A percentile compares a stretch with the other conserved stretches of the same genome.
phyloP scores from a whole-genome alignment of 495 filamentous ascomycete genomes.

The Haplographium delicatum region DNA sequence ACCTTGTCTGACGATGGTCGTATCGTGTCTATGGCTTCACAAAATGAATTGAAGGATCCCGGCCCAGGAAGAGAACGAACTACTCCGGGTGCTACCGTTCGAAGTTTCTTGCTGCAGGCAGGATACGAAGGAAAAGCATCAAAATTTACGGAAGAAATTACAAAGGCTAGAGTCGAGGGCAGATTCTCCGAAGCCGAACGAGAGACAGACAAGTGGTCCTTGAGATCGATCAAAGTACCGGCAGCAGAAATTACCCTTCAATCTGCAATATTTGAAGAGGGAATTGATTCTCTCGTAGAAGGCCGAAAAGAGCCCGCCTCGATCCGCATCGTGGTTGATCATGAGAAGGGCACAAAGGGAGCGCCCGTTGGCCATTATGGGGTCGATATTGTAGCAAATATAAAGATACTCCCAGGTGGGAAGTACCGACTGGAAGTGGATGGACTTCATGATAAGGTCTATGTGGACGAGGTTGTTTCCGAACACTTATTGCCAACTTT shows the following conservation, averaged over 20 bases:
- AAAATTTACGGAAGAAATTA: constrained; percentile 78
- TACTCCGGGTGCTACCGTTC: constrained; percentile 44
- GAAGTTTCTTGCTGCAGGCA: constrained; percentile 62
- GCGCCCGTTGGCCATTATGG: constrained; percentile 61
- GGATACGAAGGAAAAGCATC: constrained; percentile 74
- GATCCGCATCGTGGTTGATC: constrained; percentile 57
- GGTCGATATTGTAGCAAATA: constrained; percentile 57
- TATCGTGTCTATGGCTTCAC: constrained; percentile 64
- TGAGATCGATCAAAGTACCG: constrained; percentile 57
- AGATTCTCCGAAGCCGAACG: constrained; percentile 74
- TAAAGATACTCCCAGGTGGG: constrained; percentile 34
- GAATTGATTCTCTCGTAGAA: constrained; percentile 42
- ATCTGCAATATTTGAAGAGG: constrained; percentile 73
- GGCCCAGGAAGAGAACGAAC: constrained; percentile 42
- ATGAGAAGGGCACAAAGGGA: constrained; percentile 50
- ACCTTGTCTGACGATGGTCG: constrained; percentile 71
- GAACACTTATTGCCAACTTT: constrained; percentile 66
- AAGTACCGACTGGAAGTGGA: constrained; percentile 57
- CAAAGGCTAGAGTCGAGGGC: constrained; percentile 79
- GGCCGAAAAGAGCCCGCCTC: constrained; percentile 52
- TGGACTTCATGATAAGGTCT: constrained; percentile 55
- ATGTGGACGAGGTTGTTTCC: constrained; percentile 60
- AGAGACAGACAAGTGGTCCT: constrained; percentile 72
- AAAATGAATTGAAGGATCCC: constrained; percentile 48
- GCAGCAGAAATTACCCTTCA: constrained; percentile 61